These are phyloP conservation scores for Zygoascus ofunaensis DNA, from an alignment of 805 yeast genomes.

Conservation along the genomic window DNA sequence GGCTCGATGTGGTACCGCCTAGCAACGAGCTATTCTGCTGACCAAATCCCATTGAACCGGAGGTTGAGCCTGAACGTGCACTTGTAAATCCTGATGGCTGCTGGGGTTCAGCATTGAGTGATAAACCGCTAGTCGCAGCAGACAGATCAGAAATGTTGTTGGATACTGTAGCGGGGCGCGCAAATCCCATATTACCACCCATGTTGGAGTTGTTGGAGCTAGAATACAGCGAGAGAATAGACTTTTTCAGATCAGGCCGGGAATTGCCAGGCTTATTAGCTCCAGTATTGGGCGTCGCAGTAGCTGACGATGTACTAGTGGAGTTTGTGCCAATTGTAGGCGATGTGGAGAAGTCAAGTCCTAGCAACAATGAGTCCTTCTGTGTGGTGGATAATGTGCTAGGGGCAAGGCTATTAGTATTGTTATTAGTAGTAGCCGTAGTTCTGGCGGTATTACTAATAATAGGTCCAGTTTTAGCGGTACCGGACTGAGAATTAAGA, in stretches of 20 bases:
- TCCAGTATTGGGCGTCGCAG: constrained; percentile 9
- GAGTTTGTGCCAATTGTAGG: constrained; percentile 7
- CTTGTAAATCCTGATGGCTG: too few relatives aligned
- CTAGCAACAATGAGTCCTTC: constrained; percentile 13
- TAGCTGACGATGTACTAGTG: constrained; percentile 4
- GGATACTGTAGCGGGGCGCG: constrained; percentile 1
- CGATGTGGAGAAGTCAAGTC: constrained; percentile 20
- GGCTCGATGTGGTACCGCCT: too few relatives aligned
- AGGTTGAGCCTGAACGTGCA: too few relatives aligned
- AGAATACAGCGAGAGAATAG: constrained; percentile 75
- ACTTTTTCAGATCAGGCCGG: constrained; percentile 84
- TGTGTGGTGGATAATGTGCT: constrained; percentile 6
- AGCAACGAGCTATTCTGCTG: too few relatives aligned
- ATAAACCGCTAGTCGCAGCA: constrained; percentile 11
- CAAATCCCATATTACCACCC: background rate
- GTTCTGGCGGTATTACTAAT: background rate
- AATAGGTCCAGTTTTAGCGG: background rate
- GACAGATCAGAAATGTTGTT: constrained; percentile 6
- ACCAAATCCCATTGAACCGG: too few relatives aligned
- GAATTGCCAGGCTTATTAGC: constrained; percentile 22
- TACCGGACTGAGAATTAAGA: background rate
- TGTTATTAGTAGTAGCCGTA: too few relatives aligned
- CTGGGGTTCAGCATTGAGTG: constrained; percentile 12
- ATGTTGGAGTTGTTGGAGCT: constrained; percentile 15
- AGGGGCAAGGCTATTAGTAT: too few relatives aligned